Percentiles rank a stretch among this genome's conserved stretches.
phyloP scores from a whole-genome alignment of 2,329 filamentous ascomycete genomes.

The Aspergillus japonicus region DNA sequence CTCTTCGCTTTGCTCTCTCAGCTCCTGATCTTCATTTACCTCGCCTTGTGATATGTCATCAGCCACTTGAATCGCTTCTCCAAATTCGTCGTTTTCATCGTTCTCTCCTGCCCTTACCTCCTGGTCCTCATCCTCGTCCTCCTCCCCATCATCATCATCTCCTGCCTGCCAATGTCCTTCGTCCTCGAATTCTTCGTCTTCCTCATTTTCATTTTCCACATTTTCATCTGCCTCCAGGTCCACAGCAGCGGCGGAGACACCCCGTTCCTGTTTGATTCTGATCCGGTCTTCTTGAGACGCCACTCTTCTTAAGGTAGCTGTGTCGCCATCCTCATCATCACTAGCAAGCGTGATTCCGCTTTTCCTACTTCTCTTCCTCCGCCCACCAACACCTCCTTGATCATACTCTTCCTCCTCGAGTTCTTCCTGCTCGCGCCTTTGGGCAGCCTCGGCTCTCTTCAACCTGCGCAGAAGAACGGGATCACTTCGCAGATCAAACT shows the following conservation, averaged over 20 bases:
- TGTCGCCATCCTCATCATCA: conserved; percentile 23
- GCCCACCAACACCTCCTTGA: conserved; percentile 5
- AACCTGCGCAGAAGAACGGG: conserved; percentile 41
- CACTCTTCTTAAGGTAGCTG: background rate
- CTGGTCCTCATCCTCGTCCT: background rate
- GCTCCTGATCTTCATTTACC: background rate
- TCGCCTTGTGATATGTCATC: background rate
- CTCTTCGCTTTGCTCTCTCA: background rate
- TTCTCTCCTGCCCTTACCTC: background rate
- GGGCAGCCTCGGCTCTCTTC: conserved; percentile 31
- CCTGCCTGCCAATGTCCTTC: background rate
- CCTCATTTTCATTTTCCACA: background rate
- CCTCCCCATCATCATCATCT: conserved; percentile 6
- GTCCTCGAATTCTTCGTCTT: background rate
- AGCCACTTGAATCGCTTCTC: background rate
- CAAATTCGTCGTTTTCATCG: background rate
- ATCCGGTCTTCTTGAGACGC: background rate
- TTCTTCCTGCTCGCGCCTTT: conserved; percentile 32
- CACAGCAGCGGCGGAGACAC: background rate
- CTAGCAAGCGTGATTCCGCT: conserved; percentile 34
- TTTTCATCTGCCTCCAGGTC: background rate
- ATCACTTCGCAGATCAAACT: conserved; percentile 41
- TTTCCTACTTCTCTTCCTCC: conserved; percentile 17
- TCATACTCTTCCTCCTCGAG: conserved; percentile 26
- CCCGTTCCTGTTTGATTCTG: background rate